A percentile compares a stretch with the other conserved stretches of the same genome.
These are phyloP conservation scores for Mycena olivaceomarginata DNA, from an alignment of 768 basidiomycete genomes.

Conservation along the genomic window DNA sequence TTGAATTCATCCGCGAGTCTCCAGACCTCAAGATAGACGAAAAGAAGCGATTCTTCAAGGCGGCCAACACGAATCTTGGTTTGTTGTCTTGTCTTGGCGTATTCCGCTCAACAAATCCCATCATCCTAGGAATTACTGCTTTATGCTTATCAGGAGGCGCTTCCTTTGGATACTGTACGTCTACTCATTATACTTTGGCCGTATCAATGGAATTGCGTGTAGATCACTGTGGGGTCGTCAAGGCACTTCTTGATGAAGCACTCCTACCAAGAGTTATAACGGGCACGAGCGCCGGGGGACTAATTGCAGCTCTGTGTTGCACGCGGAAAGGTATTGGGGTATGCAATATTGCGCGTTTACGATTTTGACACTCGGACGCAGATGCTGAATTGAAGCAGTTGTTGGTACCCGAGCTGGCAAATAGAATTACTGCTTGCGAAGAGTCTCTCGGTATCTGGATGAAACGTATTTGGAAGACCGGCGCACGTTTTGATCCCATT, in stretches of 20 bases:
- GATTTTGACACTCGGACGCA: neutral
- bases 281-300: constrained; percentile 95
- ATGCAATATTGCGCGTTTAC: neutral
- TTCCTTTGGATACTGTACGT: constrained; percentile 93
- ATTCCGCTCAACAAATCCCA: neutral
- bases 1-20: constrained; percentile 86
- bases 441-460: constrained; percentile 85
- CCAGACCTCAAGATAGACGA: constrained; percentile 87
- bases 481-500: constrained; percentile 96
- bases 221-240: constrained; percentile 95
- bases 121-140: constrained; percentile 77
- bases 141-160: constrained; percentile 98
- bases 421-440: constrained; percentile 88
- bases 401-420: constrained; percentile 89
- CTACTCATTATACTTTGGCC: neutral
- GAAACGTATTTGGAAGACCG: constrained; percentile 86
- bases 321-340: constrained; percentile 5
- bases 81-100: constrained; percentile 9
- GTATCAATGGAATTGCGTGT: constrained; percentile 9
- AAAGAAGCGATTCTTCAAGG: constrained; percentile 94
- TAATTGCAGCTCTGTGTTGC: constrained; percentile 73
- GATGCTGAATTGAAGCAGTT: constrained; percentile 89
- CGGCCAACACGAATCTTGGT: constrained; percentile 92
- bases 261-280: constrained; percentile 95
- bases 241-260: constrained; percentile 91